Evolutionary conservation across 208 protist species (phyloP).

Genomic region (Herpetomonas tarakana): DNA sequence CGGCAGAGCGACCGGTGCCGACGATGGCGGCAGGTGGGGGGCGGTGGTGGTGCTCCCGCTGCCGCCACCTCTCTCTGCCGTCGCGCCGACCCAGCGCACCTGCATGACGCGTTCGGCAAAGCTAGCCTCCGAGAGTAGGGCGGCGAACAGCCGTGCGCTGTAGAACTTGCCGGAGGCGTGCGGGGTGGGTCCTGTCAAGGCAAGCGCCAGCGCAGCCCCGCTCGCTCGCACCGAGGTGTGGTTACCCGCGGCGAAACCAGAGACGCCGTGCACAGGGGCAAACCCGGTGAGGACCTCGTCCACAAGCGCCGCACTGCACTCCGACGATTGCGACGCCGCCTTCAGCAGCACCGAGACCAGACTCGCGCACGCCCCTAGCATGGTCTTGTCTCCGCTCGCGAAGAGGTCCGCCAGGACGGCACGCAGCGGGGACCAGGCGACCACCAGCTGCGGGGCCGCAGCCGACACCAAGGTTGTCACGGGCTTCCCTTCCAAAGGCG

Average conservation of each 20-base stretch:
- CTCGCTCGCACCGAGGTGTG: conserved; percentile 6
- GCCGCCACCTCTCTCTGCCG: neutral
- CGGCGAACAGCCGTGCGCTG: conserved; percentile 56
- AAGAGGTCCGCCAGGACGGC: conserved; percentile 60
- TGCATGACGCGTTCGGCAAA: conserved; percentile 17
- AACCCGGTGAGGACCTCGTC: conserved; percentile 15
- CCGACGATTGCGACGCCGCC: neutral
- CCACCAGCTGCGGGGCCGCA: conserved; percentile 13
- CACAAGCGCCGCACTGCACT: conserved; percentile 14
- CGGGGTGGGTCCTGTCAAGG: conserved; percentile 14
- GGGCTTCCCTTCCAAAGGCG: neutral
- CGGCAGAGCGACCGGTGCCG: neutral
- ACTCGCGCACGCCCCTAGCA: conserved; percentile 10
- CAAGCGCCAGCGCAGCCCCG: conserved; percentile 21
- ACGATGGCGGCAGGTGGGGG: neutral
- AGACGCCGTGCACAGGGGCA: neutral
- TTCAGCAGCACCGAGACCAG: conserved; percentile 13
- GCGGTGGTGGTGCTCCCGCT: neutral
- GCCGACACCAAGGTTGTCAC: conserved; percentile 20
- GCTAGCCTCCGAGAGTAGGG: conserved; percentile 28
- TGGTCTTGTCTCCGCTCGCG: conserved; percentile 40
- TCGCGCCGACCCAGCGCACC: conserved; percentile 7
- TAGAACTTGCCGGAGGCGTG: conserved; percentile 59
- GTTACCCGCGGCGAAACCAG: neutral
- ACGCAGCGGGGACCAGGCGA: conserved; percentile 34